Evolutionary conservation across 441 rosid species (phyloP).

Genomic region (Dalechampia spathulata): DNA sequence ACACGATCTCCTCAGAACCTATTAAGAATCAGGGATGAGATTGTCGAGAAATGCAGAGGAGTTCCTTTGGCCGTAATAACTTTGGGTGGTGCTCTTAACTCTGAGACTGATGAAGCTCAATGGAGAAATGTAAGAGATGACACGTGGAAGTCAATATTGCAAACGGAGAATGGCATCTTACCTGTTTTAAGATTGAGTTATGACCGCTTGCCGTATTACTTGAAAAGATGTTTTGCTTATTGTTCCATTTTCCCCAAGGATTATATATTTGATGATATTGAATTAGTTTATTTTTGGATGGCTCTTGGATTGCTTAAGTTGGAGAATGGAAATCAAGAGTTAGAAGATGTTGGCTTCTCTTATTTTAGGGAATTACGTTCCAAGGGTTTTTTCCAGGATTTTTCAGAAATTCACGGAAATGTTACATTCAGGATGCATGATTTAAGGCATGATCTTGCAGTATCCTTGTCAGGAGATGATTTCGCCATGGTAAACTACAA

Average conservation of each 20-base stretch:
- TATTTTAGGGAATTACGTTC: neutral
- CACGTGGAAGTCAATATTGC: neutral
- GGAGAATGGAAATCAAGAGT: neutral
- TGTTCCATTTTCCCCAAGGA: neutral
- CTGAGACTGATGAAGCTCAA: neutral
- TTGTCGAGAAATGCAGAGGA: slow-evolving; percentile 12
- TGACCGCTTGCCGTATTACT: neutral
- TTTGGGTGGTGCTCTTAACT: slow-evolving; percentile 11
- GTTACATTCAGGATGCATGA: slow-evolving; percentile 1
- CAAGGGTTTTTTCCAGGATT: neutral
- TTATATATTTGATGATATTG: neutral
- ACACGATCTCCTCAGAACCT: neutral
- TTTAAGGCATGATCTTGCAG: neutral
- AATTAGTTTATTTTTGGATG: neutral
- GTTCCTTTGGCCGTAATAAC: slow-evolving; percentile 20
- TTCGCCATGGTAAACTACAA: neutral
- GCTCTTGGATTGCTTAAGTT: neutral
- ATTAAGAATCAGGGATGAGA: neutral
- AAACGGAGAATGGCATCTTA: neutral
- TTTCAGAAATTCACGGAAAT: neutral
- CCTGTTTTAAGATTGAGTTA: neutral
- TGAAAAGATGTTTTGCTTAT: slow-evolving; percentile 2
- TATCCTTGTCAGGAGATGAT: neutral
- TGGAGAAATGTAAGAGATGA: neutral
- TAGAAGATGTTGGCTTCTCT: neutral